A percentile compares a stretch with the other conserved stretches of the same genome.
These are phyloP conservation scores for Tanozyma kutaoensis DNA, from an alignment of 805 yeast species.

Conservation along the genomic window DNA sequence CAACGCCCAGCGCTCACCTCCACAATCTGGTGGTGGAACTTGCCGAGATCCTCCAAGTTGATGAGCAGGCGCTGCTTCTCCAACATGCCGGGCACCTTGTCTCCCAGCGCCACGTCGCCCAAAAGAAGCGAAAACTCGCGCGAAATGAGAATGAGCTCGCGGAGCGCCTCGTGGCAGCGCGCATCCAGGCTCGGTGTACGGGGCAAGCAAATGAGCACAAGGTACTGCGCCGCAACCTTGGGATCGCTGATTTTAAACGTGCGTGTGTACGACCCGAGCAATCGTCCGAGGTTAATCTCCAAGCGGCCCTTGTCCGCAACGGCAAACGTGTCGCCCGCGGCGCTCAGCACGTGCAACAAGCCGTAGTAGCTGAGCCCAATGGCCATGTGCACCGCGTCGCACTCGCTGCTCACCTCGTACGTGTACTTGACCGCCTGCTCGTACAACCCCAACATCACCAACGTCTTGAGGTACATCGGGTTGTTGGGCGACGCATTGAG, in stretches of 20 bases:
- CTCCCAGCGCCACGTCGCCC: conserved; percentile 72
- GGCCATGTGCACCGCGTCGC: conserved; percentile 83
- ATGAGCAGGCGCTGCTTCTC: conserved; percentile 64
- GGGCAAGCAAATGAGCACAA: conserved; percentile 52
- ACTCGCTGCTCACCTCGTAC: conserved; percentile 47
- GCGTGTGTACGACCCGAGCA: conserved; percentile 71
- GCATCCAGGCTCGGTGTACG: conserved; percentile 30
- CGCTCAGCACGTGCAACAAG: conserved; percentile 37
- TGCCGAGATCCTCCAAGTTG: conserved; percentile 40
- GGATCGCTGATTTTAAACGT: conserved; percentile 81
- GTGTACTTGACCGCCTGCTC: conserved; percentile 66
- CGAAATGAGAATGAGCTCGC: conserved; percentile 76
- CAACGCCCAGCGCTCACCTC: conserved; percentile 79
- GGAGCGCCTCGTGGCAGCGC: conserved; percentile 63
- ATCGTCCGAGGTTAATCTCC: conserved; percentile 39
- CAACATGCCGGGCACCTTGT: conserved; percentile 69
- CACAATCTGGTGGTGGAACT: conserved; percentile 57
- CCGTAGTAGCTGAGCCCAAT: conserved; percentile 70
- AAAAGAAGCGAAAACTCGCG: conserved; percentile 70
- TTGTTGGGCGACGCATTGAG: conserved; percentile 56
- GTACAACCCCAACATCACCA: conserved; percentile 66
- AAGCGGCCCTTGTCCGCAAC: conserved; percentile 17
- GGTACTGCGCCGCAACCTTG: conserved; percentile 81
- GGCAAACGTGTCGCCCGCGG: conserved; percentile 21
- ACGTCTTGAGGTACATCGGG: conserved; percentile 60